Evolutionary conservation across 2,329 filamentous ascomycete species (phyloP), one percentile per base, ranked within the genome.

Genomic region (Scedosporium dehoogii): DNA sequence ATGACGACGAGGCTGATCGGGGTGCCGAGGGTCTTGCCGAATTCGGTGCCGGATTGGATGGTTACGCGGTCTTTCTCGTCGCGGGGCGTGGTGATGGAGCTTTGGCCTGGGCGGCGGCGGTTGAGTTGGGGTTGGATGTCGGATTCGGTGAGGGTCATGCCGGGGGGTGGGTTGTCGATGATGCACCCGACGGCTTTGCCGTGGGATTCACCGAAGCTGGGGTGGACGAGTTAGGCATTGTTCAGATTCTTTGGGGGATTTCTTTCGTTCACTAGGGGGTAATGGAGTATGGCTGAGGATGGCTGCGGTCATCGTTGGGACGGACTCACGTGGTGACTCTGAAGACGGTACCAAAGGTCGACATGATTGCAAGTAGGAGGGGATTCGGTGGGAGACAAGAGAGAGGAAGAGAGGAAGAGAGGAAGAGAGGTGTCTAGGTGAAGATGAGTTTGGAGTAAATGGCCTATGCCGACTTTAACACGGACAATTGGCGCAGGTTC

Each of bases 41-140:
- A 90, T 75, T 97, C 94, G 58, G 89, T 93, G 59, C 93, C 93
- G 2, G 91, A 96, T 76, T 96, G 91, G 69, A 97, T 97, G 70
- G 92, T 85, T 25, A 97, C 92, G 59, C 82, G 81, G 75, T 97
- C 94, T 75, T 93, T 93, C 77, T 97, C 93, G 74, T 97, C 86
- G 68, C 94, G 86, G 18, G 93, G 93, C 1, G 94, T 97, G 2
- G 92, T 96, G 70, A 97, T 89, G 66, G 87, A 86, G 68, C 86
- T 91, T 76, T 99, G 93, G 55, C 93, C 93, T 4, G 93, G 93
- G 64, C 93, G 85, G 65, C 93, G 85, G 67, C 93, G 88, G 66
- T 89, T 96, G 85, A 97, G 90, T 78, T 97, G 92, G 58, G 92
- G 92, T 77, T 99, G 93, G 72, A 97, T 96, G 72, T 96, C 91